Conservation (phyloP, 768 basidiomycete genomes). For the Suillus cothurnatus region DNA sequence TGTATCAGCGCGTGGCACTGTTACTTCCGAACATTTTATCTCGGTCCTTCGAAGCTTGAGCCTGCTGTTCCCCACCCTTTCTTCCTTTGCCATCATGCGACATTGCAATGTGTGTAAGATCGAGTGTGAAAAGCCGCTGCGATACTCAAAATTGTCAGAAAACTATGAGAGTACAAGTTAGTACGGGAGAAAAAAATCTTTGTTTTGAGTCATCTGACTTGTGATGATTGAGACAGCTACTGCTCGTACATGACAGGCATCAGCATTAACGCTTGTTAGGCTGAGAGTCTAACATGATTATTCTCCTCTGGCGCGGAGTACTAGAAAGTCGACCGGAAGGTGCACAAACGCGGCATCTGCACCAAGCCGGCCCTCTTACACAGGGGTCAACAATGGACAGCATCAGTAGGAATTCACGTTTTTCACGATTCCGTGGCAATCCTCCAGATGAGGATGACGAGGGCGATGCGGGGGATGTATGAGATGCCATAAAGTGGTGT, state of each 20-base stretch:
- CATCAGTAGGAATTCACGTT: background rate
- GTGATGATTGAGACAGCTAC: background rate
- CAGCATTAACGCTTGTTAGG: background rate
- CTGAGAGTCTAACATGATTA: background rate
- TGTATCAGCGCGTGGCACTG: background rate
- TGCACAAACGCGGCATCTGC: conserved; percentile 25
- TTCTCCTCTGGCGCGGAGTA: conserved; percentile 13
- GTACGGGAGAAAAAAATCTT: background rate
- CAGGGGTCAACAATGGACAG: background rate
- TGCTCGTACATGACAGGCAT: conserved; percentile 1
- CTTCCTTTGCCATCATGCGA: background rate
- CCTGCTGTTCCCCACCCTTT: background rate
- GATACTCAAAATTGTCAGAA: conserved; percentile 24
- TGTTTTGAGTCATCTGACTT: background rate
- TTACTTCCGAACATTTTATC: background rate
- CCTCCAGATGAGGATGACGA: conserved; percentile 2
- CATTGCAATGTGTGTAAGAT: conserved; percentile 16
- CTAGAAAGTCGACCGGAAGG: conserved; percentile 24
- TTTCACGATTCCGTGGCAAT: background rate
- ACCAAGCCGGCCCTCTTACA: conserved; percentile 18
- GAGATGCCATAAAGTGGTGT: background rate
- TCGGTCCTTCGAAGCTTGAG: background rate
- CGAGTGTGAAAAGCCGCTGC: conserved; percentile 17
- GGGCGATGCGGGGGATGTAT: background rate
- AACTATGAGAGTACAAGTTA: conserved; percentile 17